phyloP scores from a whole-genome alignment of 164 flowering plant genomes.

The Hamamelis virginiana region DNA sequence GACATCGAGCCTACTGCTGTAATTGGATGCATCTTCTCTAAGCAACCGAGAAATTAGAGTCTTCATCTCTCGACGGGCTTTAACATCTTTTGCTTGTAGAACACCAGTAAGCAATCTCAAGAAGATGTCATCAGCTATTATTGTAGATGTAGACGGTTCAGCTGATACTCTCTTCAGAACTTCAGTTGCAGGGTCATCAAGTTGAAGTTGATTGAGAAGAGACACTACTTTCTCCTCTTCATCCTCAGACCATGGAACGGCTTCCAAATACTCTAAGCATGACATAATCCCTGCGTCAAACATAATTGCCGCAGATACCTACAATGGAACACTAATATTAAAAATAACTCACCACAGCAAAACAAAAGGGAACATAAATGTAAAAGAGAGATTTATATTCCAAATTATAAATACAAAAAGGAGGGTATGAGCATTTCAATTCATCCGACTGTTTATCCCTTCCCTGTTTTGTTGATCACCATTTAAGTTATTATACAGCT shows the following conservation, averaged over 20 bases:
- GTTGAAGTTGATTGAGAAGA: slow-evolving; percentile 54
- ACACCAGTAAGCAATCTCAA: slow-evolving; percentile 54
- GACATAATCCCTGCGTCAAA: slow-evolving; percentile 66
- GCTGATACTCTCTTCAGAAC: slow-evolving; percentile 66
- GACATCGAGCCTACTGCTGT: slow-evolving; percentile 38
- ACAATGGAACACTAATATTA: slow-evolving; percentile 17
- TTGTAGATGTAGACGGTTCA: slow-evolving; percentile 56
- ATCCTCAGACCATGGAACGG: slow-evolving; percentile 88
- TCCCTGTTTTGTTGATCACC: not conserved
- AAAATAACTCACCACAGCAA: not conserved
- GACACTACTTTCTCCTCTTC: slow-evolving; percentile 73
- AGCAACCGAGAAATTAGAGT: slow-evolving; percentile 56
- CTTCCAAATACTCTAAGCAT: slow-evolving; percentile 85
- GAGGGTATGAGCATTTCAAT: not conserved
- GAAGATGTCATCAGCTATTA: slow-evolving; percentile 53
- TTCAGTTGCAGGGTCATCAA: slow-evolving; percentile 36
- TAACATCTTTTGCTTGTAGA: slow-evolving; percentile 79
- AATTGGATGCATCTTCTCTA: slow-evolving; percentile 44
- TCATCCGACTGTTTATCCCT: not conserved
- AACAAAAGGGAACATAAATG: not conserved
- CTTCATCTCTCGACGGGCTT: slow-evolving; percentile 88
- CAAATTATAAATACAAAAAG: not conserved
- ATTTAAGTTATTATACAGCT: not conserved
- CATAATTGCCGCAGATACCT: slow-evolving; percentile 75
- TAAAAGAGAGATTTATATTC: not conserved